A percentile compares a stretch with the other conserved stretches of the same genome.
Evolutionary conservation across 2,329 filamentous ascomycete genomes (phyloP).

Genomic region (Microsporum ferrugineum): DNA sequence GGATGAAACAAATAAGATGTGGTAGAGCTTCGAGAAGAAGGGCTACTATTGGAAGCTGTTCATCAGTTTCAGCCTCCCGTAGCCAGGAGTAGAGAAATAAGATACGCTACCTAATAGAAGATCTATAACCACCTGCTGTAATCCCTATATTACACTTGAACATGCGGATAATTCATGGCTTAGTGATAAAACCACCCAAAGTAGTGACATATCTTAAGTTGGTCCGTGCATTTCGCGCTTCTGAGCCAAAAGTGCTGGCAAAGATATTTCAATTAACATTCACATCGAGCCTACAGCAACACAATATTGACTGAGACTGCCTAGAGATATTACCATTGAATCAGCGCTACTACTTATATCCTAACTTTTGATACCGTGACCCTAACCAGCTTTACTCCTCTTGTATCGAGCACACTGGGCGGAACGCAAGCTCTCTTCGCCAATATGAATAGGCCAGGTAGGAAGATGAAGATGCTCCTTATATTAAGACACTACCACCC

Average conservation of each 20-base stretch:
- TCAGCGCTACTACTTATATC: not conserved
- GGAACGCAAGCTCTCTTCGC: conserved; percentile 10
- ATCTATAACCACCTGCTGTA: not conserved
- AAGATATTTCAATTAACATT: not conserved
- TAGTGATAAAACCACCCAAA: not conserved
- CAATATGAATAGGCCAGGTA: conserved; percentile 41
- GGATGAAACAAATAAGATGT: no score
- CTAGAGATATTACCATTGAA: not conserved
- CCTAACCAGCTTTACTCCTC: not conserved
- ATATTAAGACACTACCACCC: not conserved
- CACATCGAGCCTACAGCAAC: not conserved
- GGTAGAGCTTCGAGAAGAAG: no score
- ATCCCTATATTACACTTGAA: not conserved
- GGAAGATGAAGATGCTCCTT: conserved; percentile 23
- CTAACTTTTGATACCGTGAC: not conserved
- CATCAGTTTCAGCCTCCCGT: no score
- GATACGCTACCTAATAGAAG: not conserved
- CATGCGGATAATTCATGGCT: not conserved
- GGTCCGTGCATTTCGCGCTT: conserved; percentile 3
- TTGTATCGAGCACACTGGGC: not conserved
- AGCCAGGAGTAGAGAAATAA: no score
- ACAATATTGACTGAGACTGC: not conserved
- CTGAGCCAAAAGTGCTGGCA: not conserved
- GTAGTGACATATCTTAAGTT: not conserved
- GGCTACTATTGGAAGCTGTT: no score